Base-by-base conservation (phyloP, 1,284 basidiomycete species). In the Puccinia novopanici region DNA sequence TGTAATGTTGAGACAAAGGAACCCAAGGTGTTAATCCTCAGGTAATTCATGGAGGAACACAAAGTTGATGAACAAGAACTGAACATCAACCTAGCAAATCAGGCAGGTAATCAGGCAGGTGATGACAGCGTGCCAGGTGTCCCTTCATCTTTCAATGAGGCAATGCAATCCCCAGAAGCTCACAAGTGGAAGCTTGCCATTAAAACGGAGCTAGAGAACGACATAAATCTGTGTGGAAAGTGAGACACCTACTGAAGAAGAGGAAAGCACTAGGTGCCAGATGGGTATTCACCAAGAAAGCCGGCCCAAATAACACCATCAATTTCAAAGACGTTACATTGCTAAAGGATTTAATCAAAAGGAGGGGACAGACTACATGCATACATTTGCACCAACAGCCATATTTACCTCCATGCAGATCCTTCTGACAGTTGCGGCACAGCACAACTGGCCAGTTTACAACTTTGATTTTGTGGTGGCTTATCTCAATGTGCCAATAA, bases 361-460 rank as follows among this genome's bases (percentile, higher is more conserved):
- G 19, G 50, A 70, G n/a, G 82, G 82, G 13, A 45, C 68, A 24
- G 72, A 82, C 40, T 82, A 50, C 63, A 27, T 81, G 12, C 76
- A 80, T 5, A 77, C 75, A 27, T 82, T 61, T 59, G 37, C 82
- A 12, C 76, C 82, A 5, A 77, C 75, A n/a, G 45, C 74, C 5
- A 61, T 42, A 0, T 77, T 77, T 27, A 27, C 34, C 12, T 68
- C 65, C 1, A 37, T 77, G 19, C 19, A 17, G 5, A 34, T 70
- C 4, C 5, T 77, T 3, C 34, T 77, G 0, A 34, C 75, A 3
- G 3, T 77, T 1, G 61, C 65, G 1, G 63, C 50, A 6, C 3
- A 15, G 19, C 3, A 42, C 30, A 59, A 70, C n/a, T n/a, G n/a
- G n/a, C n/a, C n/a, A n/a, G n/a, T n/a, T n/a, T n/a, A n/a, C n/a